Conservation (phyloP, 345 rosid genomes). For the Eucalyptus tenuipes region DNA sequence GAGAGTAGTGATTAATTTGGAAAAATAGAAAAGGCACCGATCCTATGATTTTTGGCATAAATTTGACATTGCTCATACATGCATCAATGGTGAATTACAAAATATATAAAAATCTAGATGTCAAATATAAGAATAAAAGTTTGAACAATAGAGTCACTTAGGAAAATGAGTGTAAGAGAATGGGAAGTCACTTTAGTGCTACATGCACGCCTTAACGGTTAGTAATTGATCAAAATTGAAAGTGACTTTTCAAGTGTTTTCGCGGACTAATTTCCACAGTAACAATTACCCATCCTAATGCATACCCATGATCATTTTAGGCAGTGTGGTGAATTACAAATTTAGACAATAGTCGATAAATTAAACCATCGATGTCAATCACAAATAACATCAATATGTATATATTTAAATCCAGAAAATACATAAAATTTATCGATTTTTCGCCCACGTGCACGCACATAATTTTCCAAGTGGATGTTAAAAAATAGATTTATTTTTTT, state of each 20-base stretch:
- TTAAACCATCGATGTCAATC: fast-evolving
- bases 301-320: fast-evolving
- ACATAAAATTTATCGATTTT: background rate
- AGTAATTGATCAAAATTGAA: background rate
- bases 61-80: background rate
- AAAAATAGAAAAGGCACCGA: fast-evolving
- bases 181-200: fast-evolving
- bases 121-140: background rate
- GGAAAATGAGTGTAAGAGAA: background rate
- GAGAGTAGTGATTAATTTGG: too few species aligned
- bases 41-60: background rate
- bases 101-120: background rate
- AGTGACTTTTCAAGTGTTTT: background rate
- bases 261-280: fast-evolving
- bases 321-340: fast-evolving
- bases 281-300: background rate
- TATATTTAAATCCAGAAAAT: background rate
- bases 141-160: background rate
- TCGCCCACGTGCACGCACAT: background rate
- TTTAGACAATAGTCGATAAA: fast-evolving
- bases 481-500: background rate
- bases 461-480: background rate
- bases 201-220: fast-evolving
- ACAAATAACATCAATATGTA: fast-evolving
- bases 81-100: background rate